Evolutionary conservation across 805 yeast genomes (phyloP).

Genomic region (Wickerhamiella azymoides): DNA sequence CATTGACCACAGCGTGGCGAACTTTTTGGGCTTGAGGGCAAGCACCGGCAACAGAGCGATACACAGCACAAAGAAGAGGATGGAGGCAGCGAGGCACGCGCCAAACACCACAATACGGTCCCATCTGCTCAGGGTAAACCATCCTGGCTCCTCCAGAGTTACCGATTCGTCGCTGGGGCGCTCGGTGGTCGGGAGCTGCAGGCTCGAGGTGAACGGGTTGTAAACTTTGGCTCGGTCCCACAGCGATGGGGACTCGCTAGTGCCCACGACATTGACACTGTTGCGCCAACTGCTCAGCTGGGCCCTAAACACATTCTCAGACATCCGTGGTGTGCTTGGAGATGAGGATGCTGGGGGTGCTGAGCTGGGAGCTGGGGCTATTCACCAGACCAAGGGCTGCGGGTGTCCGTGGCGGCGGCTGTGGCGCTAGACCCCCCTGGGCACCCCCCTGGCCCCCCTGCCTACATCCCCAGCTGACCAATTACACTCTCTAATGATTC

Average conservation of each 20-base stretch:
- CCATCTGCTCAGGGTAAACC: slow-evolving; percentile 43
- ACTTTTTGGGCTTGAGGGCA: slow-evolving; percentile 80
- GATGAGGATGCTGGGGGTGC: neutral
- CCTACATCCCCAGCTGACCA: slow-evolving; percentile 5
- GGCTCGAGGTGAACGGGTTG: slow-evolving; percentile 20
- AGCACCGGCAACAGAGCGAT: slow-evolving; percentile 78
- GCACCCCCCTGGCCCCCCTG: too few species aligned
- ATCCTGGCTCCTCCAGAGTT: slow-evolving; percentile 25
- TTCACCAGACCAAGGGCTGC: too few species aligned
- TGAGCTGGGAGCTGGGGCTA: too few species aligned
- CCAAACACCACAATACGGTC: slow-evolving; percentile 71
- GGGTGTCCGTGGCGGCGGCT: too few species aligned
- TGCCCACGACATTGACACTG: slow-evolving; percentile 6
- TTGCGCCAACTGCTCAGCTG: slow-evolving; percentile 19
- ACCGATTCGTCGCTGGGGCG: slow-evolving; percentile 18
- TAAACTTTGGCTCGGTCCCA: slow-evolving; percentile 17
- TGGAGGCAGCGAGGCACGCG: slow-evolving; percentile 60
- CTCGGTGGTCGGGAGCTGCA: slow-evolving; percentile 19
- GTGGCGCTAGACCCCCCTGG: too few species aligned
- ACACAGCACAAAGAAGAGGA: slow-evolving; percentile 70
- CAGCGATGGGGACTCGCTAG: slow-evolving; percentile 12
- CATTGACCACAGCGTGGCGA: slow-evolving; percentile 74
- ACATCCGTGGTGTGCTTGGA: slow-evolving; percentile 6
- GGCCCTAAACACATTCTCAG: slow-evolving; percentile 23
- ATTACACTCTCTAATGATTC: neutral